Evolutionary conservation across 805 yeast species (phyloP).

Genomic region (Kodamaea jinghongensis): DNA sequence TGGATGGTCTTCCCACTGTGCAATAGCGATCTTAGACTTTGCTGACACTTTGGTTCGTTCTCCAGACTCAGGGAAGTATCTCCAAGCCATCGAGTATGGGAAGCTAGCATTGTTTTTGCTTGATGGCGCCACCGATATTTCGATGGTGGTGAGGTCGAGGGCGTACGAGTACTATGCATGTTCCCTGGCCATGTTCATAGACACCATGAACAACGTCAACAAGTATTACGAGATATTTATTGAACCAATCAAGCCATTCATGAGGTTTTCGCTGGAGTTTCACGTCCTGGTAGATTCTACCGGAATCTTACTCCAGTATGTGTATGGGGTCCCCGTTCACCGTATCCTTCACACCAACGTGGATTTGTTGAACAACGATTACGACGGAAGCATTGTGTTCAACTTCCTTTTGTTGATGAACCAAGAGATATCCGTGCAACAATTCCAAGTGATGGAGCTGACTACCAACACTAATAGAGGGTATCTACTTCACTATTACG

Average conservation of each 20-base stretch:
- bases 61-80: constrained; percentile 27
- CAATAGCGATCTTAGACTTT: constrained; percentile 38
- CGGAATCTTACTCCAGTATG: constrained; percentile 14
- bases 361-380: background rate
- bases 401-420: constrained; percentile 6
- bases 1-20: constrained; percentile 40
- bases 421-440: background rate
- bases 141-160: constrained; percentile 33
- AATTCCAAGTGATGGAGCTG: no score
- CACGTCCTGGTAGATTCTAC: constrained; percentile 14
- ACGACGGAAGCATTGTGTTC: background rate
- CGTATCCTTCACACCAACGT: background rate
- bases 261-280: constrained; percentile 6
- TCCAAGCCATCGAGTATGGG: constrained; percentile 40
- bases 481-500: background rate
- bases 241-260: constrained; percentile 14
- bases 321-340: constrained; percentile 15
- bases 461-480: constrained; percentile 1
- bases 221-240: constrained; percentile 21
- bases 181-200: constrained; percentile 41
- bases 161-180: constrained; percentile 43
- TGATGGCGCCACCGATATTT: constrained; percentile 29
- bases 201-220: constrained; percentile 36
- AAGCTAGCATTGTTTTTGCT: constrained; percentile 39
- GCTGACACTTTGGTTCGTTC: constrained; percentile 32